A percentile compares a stretch with the other conserved stretches of the same genome.
phyloP scores from a whole-genome alignment of 495 filamentous ascomycete genomes.

The Cercophora samala region DNA sequence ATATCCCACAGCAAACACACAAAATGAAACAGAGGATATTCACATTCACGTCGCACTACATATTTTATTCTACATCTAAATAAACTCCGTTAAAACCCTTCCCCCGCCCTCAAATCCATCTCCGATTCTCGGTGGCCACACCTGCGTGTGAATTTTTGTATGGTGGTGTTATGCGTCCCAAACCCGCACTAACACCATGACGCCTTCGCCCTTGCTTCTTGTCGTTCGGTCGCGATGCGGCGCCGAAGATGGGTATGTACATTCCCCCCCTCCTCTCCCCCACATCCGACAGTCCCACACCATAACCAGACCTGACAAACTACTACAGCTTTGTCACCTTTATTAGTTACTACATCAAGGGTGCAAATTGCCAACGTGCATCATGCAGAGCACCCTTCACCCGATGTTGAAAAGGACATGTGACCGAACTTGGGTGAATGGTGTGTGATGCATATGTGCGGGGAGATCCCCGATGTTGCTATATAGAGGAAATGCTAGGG shows the following conservation, averaged over 20 bases:
- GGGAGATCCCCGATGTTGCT: neutral
- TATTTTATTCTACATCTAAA: neutral
- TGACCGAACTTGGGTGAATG: neutral
- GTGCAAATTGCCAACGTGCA: neutral
- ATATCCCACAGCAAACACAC: neutral
- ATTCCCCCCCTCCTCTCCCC: no score
- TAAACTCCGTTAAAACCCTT: neutral
- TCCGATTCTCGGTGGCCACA: neutral
- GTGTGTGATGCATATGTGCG: neutral
- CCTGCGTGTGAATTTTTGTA: neutral
- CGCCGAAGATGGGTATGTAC: neutral
- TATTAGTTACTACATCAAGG: neutral
- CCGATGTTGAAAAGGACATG: neutral
- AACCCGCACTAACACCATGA: neutral
- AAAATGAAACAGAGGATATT: conserved; percentile 1
- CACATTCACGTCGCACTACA: neutral
- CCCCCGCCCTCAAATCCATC: neutral
- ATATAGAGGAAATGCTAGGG: neutral
- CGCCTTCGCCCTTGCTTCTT: neutral
- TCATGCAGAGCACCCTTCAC: neutral
- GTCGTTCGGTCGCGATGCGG: neutral
- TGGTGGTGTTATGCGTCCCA: neutral
- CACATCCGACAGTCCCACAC: neutral
- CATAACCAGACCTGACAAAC: neutral
- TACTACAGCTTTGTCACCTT: neutral